A percentile compares a stretch with the other conserved stretches of the same genome.
Evolutionary conservation across 2,329 filamentous ascomycete genomes (phyloP).

Genomic region (Aspergillus sp.): DNA sequence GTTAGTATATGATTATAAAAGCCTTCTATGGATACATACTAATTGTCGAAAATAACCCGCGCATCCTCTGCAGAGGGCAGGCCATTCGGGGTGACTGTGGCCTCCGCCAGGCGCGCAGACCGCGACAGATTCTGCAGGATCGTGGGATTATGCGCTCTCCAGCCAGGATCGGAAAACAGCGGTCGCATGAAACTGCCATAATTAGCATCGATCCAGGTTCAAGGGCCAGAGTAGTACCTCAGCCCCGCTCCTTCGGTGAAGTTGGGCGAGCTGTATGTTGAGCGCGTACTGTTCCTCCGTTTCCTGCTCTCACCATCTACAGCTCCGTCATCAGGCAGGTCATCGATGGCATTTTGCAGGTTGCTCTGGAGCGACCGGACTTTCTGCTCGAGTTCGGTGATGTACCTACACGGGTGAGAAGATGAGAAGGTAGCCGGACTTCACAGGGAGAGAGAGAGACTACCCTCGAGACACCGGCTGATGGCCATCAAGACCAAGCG

Average conservation of each 20-base stretch:
- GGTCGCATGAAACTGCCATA: constrained; percentile 18
- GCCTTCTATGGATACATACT: constrained; percentile 11
- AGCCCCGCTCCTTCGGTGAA: constrained; percentile 23
- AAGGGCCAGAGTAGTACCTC: constrained; percentile 5
- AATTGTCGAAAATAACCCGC: constrained; percentile 19
- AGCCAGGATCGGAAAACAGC: constrained; percentile 19
- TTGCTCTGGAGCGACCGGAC: constrained; percentile 9
- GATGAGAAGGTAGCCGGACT: no score
- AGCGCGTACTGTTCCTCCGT: not conserved
- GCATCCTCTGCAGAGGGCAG: constrained; percentile 16
- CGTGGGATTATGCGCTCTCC: constrained; percentile 21
- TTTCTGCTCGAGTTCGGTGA: constrained; percentile 27
- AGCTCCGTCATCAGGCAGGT: not conserved
- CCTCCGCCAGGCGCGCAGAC: constrained; percentile 6
- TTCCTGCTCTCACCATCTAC: not conserved
- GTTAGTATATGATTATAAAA: not conserved
- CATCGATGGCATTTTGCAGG: not conserved
- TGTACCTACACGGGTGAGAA: constrained; percentile 14
- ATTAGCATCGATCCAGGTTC: no score
- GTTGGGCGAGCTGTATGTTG: constrained; percentile 15
- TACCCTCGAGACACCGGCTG: constrained; percentile 26
- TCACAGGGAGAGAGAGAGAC: not conserved
- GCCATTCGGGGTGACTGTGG: constrained; percentile 13
- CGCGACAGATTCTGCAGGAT: constrained; percentile 17
- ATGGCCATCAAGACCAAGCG: constrained; percentile 23